phyloP scores from a whole-genome alignment of 495 filamentous ascomycete species.

The Zalerion maritima region DNA sequence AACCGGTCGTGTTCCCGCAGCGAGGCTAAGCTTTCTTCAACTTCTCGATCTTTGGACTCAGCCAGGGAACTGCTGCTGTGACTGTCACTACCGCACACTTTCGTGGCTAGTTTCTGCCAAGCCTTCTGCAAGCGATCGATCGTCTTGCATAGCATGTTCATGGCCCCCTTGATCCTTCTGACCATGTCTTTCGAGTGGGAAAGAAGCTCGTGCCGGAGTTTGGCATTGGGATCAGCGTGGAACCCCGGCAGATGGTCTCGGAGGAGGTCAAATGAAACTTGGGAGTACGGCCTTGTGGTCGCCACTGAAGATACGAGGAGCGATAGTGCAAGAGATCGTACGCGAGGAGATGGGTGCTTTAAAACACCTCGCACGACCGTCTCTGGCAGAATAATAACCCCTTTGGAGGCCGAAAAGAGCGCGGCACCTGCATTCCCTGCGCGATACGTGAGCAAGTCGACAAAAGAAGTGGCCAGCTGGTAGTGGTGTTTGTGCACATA shows the following conservation, averaged over 20 bases:
- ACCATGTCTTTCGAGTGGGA: slow-evolving; percentile 52
- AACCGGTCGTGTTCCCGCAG: slow-evolving; percentile 40
- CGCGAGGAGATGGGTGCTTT: slow-evolving; percentile 41
- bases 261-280: slow-evolving; percentile 42
- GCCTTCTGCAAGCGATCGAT: slow-evolving; percentile 7
- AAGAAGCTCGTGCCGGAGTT: slow-evolving; percentile 62
- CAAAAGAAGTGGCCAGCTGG: slow-evolving; percentile 1
- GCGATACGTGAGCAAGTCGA: neutral
- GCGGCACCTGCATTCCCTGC: too few species aligned
- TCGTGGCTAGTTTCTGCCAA: slow-evolving; percentile 7
- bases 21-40: slow-evolving; percentile 9
- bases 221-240: slow-evolving; percentile 71
- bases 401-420: too few species aligned
- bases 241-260: slow-evolving; percentile 47
- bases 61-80: neutral
- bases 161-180: slow-evolving; percentile 42
- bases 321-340: slow-evolving; percentile 61
- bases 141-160: slow-evolving; percentile 27
- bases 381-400: slow-evolving; percentile 29
- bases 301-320: slow-evolving; percentile 55
- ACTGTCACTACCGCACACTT: slow-evolving; percentile 7
- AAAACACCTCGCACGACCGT: slow-evolving; percentile 39
- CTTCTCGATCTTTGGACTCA: slow-evolving; percentile 3
- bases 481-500: slow-evolving; percentile 9
- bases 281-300: slow-evolving; percentile 53